A percentile compares a stretch with the other conserved stretches of the same genome.
These are phyloP conservation scores for Sporisorium graminicola DNA, from an alignment of 1,284 basidiomycete species.

Conservation along the genomic window DNA sequence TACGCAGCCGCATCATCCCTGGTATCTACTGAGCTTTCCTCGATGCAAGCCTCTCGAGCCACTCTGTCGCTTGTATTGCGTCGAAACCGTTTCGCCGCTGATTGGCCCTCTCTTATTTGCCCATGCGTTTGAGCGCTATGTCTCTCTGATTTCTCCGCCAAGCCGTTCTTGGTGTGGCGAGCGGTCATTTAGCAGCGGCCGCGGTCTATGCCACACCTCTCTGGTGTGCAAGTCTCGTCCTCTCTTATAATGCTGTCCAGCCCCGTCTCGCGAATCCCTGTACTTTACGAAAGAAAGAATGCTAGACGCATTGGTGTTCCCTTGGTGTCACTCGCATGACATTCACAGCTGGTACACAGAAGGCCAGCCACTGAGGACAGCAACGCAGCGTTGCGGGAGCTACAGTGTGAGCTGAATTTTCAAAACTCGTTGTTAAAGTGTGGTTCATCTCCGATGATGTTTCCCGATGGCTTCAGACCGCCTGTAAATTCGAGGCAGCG, in stretches of 20 bases:
- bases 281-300: background rate
- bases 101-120: background rate
- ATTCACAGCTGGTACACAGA: background rate
- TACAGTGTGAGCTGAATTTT: too few species aligned
- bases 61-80: background rate
- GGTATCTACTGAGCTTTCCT: slow-evolving; percentile 45
- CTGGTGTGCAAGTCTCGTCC: background rate
- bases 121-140: too few species aligned
- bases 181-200: too few species aligned
- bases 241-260: background rate
- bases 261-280: background rate
- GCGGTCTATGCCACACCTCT: background rate
- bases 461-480: too few species aligned
- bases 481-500: too few species aligned
- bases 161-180: too few species aligned
- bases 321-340: too few species aligned
- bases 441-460: too few species aligned
- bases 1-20: slow-evolving; percentile 48
- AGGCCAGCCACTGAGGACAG: background rate
- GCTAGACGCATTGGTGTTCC: background rate
- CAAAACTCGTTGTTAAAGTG: too few species aligned
- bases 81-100: too few species aligned
- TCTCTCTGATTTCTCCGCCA: too few species aligned
- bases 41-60: background rate
- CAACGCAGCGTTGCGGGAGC: too few species aligned